Percentiles rank a stretch among this genome's conserved stretches.
Conservation (phyloP, 2,329 filamentous ascomycete species). For the Biscogniauxia sp. region DNA sequence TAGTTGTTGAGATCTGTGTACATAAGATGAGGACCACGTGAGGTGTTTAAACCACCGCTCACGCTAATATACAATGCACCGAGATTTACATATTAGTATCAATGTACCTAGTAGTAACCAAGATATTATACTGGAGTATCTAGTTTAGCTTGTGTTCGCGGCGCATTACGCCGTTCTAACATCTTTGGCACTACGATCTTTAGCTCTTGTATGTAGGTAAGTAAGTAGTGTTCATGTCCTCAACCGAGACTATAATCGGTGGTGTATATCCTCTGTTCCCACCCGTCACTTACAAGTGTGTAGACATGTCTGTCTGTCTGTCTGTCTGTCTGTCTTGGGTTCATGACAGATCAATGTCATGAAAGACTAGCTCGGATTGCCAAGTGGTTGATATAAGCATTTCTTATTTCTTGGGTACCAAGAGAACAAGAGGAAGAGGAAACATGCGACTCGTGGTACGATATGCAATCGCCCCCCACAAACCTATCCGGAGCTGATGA, state of each 20-base stretch:
- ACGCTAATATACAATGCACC: neutral
- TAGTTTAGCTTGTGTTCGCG: too few species aligned
- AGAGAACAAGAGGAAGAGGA: neutral
- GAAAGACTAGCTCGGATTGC: neutral
- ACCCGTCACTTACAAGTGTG: too few species aligned
- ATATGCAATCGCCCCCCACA: neutral
- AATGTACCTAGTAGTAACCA: neutral
- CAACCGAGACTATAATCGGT: too few species aligned
- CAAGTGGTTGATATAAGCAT: neutral
- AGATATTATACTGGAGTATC: neutral
- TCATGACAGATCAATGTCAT: neutral
- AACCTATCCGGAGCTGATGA: neutral
- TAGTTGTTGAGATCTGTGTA: too few species aligned
- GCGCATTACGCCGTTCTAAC: neutral
- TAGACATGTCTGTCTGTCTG: too few species aligned
- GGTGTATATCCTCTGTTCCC: too few species aligned
- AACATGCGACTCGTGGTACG: neutral
- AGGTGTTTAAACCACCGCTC: too few species aligned
- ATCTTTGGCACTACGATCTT: neutral
- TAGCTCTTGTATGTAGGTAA: too few species aligned
- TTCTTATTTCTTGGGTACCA: neutral
- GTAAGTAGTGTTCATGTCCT: too few species aligned
- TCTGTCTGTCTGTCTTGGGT: too few species aligned
- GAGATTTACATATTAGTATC: neutral
- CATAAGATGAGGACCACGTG: too few species aligned